These are phyloP conservation scores for Paecilomyces fulvus DNA, from an alignment of 2,329 filamentous ascomycete species.

Conservation along the genomic window DNA sequence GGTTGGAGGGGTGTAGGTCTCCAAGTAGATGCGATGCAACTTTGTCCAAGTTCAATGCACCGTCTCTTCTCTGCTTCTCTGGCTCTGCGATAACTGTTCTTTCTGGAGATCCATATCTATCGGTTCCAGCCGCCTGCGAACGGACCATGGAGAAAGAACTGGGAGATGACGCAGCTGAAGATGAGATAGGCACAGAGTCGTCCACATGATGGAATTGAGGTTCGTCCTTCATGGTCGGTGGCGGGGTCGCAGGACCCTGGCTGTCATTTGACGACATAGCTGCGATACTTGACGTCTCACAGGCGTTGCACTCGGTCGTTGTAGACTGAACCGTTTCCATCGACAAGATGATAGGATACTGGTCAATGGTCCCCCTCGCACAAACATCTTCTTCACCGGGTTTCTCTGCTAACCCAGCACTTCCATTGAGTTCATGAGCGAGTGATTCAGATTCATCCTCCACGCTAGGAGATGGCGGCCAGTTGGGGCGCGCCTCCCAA, in stretches of 20 bases:
- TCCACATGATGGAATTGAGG: conserved; percentile 6
- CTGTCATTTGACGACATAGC: conserved; percentile 21
- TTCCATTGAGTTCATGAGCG: conserved; percentile 30
- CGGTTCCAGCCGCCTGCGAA: neutral
- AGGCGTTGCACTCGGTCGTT: conserved; percentile 9
- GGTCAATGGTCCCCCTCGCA: conserved; percentile 34
- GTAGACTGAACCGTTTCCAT: conserved; percentile 13
- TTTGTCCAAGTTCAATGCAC: neutral
- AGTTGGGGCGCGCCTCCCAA: conserved; percentile 20
- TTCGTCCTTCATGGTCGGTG: conserved; percentile 11
- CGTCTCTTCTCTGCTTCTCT: neutral
- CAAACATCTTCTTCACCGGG: conserved; percentile 24
- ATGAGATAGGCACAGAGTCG: conserved; percentile 1
- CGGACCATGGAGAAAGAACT: conserved; percentile 3
- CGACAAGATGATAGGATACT: conserved; percentile 35
- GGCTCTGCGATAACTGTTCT: neutral
- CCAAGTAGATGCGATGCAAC: neutral
- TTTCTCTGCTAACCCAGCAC: conserved; percentile 20
- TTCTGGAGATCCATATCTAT: neutral
- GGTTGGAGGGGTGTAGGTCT: neutral
- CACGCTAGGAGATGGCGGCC: conserved; percentile 37
- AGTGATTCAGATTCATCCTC: conserved; percentile 38
- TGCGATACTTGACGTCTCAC: conserved; percentile 10
- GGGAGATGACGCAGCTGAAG: conserved; percentile 4
- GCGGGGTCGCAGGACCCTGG: conserved; percentile 18